Percentiles rank a stretch among this genome's conserved stretches.
phyloP scores from a whole-genome alignment of 495 filamentous ascomycete species.

The Hapsidospora chrysogenum region DNA sequence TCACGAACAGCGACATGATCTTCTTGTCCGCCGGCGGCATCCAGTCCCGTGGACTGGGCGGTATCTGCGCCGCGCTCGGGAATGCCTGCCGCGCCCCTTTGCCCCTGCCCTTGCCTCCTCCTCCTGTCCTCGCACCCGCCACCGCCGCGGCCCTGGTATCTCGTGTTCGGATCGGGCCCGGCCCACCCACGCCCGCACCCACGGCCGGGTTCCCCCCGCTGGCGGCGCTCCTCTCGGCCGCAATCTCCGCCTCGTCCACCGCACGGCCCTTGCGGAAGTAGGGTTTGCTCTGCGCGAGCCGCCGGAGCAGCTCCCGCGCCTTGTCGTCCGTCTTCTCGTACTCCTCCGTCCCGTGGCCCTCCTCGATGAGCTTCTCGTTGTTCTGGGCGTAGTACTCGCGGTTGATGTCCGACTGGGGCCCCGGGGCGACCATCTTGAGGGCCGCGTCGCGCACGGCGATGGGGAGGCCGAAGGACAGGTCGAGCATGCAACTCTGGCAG shows the following conservation, averaged over 20 bases:
- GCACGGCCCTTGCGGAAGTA: slow-evolving; percentile 77
- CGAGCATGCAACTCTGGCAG: slow-evolving; percentile 97
- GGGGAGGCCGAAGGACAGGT: slow-evolving; percentile 85
- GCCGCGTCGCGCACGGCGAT: slow-evolving; percentile 93
- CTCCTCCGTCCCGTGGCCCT: slow-evolving; percentile 65
- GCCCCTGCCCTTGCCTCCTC: slow-evolving; percentile 29
- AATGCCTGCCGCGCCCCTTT: slow-evolving; percentile 48
- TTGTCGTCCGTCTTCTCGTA: slow-evolving; percentile 98
- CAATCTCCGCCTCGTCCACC: slow-evolving; percentile 21
- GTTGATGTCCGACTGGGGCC: slow-evolving; percentile 80
- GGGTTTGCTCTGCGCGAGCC: slow-evolving; percentile 80
- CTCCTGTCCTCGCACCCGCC: slow-evolving; percentile 27
- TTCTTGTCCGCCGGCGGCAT: slow-evolving; percentile 65
- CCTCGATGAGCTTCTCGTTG: slow-evolving; percentile 87
- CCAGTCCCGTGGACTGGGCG: slow-evolving; percentile 68
- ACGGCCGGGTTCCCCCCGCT: slow-evolving; percentile 29
- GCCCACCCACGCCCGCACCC: slow-evolving; percentile 27
- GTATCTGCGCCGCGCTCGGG: slow-evolving; percentile 54
- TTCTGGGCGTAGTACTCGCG: slow-evolving; percentile 95
- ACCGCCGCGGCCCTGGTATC: slow-evolving; percentile 35
- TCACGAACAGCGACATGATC: slow-evolving; percentile 83
- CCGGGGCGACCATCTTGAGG: slow-evolving; percentile 88
- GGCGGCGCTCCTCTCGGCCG: slow-evolving; percentile 28
- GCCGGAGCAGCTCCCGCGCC: slow-evolving; percentile 68
- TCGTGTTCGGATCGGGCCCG: slow-evolving; percentile 55